Base-by-base conservation (phyloP, 176 grass and related monocot genomes). In the maize (Zea mays) region DNA sequence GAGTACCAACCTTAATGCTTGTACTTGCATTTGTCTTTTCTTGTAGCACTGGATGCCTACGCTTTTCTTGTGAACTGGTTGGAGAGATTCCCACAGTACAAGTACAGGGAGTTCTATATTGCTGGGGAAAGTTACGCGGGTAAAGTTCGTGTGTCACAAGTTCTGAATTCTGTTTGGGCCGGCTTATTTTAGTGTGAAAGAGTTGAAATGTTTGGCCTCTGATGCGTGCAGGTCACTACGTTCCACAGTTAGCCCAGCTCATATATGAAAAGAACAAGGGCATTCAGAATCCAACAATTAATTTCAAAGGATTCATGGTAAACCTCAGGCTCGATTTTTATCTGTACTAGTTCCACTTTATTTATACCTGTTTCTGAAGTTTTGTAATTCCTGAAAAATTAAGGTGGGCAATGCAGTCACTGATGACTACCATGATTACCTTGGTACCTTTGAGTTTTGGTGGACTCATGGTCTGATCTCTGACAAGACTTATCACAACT, bases 381-480 rank as follows among this genome's bases (percentile, higher is more conserved):
- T 72, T 69, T 42, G 20, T 39, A 43, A 48, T 58, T 73, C n/a
- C 64, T 86, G 35, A 42, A 47, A 62, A 77, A 60, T 83, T 12
- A 77, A 97, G 95, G 95, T 92, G 59, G 96, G 96, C 27, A 92
- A 98, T 84, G 92, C 92, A 41, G 96, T 98, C 67, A 95, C 87
- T 39, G 96, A 98, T 48, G 91, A 98, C 83, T 95, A 92, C 86
- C 90, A 90, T 44, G 92, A 98, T 72, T 98, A 95, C 69, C 82
- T 99, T 19, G 96, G 96, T 37, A 99, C 96, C 6, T 99, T 95
- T 39, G 96, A 99, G 87, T 99, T 90, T 64, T 99, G 96, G 96
- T 99, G 96, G 92, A 90, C 85, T 8, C 96, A 99, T 71, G 96
- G 90, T 38, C 79, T 99, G 12, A 99, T 99, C 66, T 99, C 96